Evolutionary conservation across 306 rosid genomes (phyloP), one percentile per base, ranked within the genome.

Genomic region (Casuarina equisetifolia): DNA sequence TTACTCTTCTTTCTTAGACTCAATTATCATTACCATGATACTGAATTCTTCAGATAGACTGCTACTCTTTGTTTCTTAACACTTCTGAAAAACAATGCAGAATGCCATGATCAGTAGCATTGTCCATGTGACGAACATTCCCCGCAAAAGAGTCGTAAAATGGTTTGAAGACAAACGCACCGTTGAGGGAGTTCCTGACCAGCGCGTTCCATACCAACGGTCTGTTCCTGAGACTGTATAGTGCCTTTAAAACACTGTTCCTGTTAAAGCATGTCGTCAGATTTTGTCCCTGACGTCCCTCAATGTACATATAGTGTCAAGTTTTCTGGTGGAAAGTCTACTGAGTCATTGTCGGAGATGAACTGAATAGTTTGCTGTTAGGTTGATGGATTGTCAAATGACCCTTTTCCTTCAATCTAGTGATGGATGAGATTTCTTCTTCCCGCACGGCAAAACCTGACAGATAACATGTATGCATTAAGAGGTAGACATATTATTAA

Each of bases 151-250:
- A 82, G 85, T 95, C 61, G 89, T 95, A 40, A 89, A 92, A 81
- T 95, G 98, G 98, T 95, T 95, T 70, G 98, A 95, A 84, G 97
- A 92, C 79, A 89, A 81, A 81, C 97, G 97, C 40, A 64, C 89
- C 2, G 96, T 88, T 81, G 97, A 95, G 20, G 91, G 93, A 59
- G 93, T 95, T 85, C 96, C 89, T 5, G 89, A 88, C 55, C 73
- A 79, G 38, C 95, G 88, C 20, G 49, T 55, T 76, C 97, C 97
- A 52, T 92, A 88, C 81, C 88, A 77, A 82, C 90, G 87, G 10
- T 54, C 90, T 82, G 72, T 54, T 72, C 82, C 88, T 46, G 68
- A 76, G 82, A 43, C 88, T 72, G 71, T 49, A 16, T 77, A 80
- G 72, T 74, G 49, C 61, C 52, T 13, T 68, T 72, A 13, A 69